phyloP scores from a whole-genome alignment of 352 stramenopile genomes.

The Phytopythium aichiense region DNA sequence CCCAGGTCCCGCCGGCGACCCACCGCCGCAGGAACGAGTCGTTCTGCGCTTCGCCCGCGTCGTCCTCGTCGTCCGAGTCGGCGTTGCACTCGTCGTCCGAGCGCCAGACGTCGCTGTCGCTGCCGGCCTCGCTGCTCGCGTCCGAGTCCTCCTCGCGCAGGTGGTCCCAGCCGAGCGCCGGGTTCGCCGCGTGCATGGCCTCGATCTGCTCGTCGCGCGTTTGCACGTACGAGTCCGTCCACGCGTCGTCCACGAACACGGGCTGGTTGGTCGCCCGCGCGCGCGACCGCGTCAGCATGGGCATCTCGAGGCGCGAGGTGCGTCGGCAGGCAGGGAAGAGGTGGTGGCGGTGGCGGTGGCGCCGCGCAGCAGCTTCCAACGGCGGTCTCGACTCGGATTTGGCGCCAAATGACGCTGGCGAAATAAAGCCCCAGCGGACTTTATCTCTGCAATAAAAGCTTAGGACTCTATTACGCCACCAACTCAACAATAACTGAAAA shows the following conservation, averaged over 20 bases:
- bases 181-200: constrained; percentile 46
- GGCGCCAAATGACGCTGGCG: neutral
- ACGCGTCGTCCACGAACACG: constrained; percentile 75
- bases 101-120: constrained; percentile 26
- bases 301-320: neutral
- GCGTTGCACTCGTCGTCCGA: constrained; percentile 20
- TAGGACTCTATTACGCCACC: no score
- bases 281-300: constrained; percentile 68
- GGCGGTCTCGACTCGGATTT: neutral
- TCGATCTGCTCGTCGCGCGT: constrained; percentile 84
- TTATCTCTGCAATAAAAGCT: no score
- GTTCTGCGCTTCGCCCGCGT: constrained; percentile 16
- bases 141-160: constrained; percentile 35
- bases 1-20: constrained; percentile 23
- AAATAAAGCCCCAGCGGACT: neutral
- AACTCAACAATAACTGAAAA: no score
- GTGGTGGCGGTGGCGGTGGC: neutral
- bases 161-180: constrained; percentile 48
- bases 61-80: constrained; percentile 14
- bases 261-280: constrained; percentile 60
- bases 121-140: constrained; percentile 13
- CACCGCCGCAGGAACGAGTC: constrained; percentile 21
- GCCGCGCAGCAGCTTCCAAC: no score
- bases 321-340: neutral
- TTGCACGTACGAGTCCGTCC: constrained; percentile 81